phyloP scores from a whole-genome alignment of 208 protist species.

The Trypanosoma platydactyli region DNA sequence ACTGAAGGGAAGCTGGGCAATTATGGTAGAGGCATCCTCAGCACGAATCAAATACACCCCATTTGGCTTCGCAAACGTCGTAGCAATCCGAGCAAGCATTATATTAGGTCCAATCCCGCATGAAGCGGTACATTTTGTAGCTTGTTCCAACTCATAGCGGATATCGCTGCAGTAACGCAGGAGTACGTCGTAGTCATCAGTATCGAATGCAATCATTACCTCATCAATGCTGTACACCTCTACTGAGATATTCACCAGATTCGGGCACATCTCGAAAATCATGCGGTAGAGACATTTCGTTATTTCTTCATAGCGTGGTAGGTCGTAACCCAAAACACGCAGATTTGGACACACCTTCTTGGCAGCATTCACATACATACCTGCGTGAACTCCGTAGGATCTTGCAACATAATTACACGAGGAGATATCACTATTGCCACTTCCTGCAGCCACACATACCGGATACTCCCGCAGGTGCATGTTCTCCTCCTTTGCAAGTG shows the following conservation, averaged over 20 bases:
- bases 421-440: conserved; percentile 90
- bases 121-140: conserved; percentile 76
- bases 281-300: conserved; percentile 73
- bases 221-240: conserved; percentile 91
- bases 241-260: conserved; percentile 57
- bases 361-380: conserved; percentile 91
- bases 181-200: conserved; percentile 45
- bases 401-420: conserved; percentile 93
- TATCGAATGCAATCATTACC: conserved; percentile 84
- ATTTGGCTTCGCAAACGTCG: conserved; percentile 71
- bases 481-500: conserved; percentile 79
- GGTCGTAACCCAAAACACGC: conserved; percentile 89
- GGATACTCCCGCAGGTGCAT: conserved; percentile 72
- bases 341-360: conserved; percentile 84
- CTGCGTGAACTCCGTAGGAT: conserved; percentile 77
- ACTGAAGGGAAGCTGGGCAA: conserved; percentile 50
- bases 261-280: conserved; percentile 65
- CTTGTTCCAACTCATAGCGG: conserved; percentile 43
- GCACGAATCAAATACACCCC: conserved; percentile 48
- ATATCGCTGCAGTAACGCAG: conserved; percentile 56
- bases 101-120: conserved; percentile 87
- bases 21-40: conserved; percentile 44
- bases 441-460: conserved; percentile 84
- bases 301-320: conserved; percentile 67
- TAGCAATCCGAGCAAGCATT: conserved; percentile 80